phyloP scores from a whole-genome alignment of 148 eudicot species.

The Heliosperma pusillum region DNA sequence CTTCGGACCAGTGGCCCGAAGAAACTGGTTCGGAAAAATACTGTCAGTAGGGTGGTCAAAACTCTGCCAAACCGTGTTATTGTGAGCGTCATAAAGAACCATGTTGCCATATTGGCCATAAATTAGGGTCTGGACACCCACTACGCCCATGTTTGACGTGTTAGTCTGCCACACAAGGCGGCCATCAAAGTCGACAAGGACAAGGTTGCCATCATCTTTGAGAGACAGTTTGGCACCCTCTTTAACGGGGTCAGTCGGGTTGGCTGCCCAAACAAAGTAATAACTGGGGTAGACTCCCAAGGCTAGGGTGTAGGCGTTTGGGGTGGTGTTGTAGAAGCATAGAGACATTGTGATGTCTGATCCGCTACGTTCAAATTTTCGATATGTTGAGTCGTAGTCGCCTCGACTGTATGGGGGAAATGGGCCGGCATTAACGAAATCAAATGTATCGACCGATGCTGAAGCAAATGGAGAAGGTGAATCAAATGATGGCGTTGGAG shows the following conservation, averaged over 20 bases:
- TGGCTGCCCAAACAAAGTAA: slow-evolving; percentile 44
- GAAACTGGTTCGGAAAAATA: slow-evolving; percentile 30
- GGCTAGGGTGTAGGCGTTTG: slow-evolving; percentile 34
- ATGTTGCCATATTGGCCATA: slow-evolving; percentile 26
- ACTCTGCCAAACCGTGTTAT: slow-evolving; percentile 31
- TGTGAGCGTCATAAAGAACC: slow-evolving; percentile 27
- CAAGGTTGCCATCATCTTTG: slow-evolving; percentile 27
- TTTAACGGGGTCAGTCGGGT: slow-evolving; percentile 30
- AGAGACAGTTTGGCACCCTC: slow-evolving; percentile 29
- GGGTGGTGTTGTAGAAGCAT: slow-evolving; percentile 39
- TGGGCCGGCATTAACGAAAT: neutral
- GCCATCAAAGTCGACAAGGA: slow-evolving; percentile 31
- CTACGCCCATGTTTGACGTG: slow-evolving; percentile 33
- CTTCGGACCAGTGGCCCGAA: slow-evolving; percentile 13
- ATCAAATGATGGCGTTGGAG: slow-evolving; percentile 1
- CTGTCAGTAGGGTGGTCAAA: slow-evolving; percentile 38
- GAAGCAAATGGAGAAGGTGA: neutral
- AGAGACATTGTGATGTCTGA: slow-evolving; percentile 2
- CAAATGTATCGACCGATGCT: neutral
- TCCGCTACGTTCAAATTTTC: neutral
- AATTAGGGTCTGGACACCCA: slow-evolving; percentile 19
- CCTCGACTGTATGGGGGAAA: neutral
- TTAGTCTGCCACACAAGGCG: slow-evolving; percentile 33
- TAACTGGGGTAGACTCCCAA: slow-evolving; percentile 16
- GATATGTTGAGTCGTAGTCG: slow-evolving; percentile 7